Conservation (phyloP, 116 monocot genomes). For the Papilionanthe hybrid region DNA sequence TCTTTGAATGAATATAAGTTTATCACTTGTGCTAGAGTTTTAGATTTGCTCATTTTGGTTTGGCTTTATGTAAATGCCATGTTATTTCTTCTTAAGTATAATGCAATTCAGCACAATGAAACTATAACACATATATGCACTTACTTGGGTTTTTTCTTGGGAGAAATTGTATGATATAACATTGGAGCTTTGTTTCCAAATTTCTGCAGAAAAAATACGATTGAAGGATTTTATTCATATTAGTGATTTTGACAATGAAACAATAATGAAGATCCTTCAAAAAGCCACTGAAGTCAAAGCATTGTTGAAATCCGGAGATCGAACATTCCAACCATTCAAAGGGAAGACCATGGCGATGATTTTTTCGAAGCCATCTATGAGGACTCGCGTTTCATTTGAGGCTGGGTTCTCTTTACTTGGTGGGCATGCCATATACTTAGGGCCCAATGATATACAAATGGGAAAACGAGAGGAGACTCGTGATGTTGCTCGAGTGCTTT, state of each 20-base stretch:
- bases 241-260: conserved; percentile 77
- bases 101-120: not conserved
- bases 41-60: not conserved
- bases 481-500: conserved; percentile 91
- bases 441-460: conserved; percentile 96
- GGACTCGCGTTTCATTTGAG: conserved; percentile 94
- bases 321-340: conserved; percentile 77
- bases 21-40: too few species aligned
- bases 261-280: conserved; percentile 77
- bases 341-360: conserved; percentile 98
- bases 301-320: conserved; percentile 79
- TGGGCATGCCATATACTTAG: conserved; percentile 91
- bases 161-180: not conserved
- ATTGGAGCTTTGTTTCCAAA: not conserved
- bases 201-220: conserved; percentile 29
- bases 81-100: not conserved
- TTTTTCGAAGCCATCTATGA: conserved; percentile 92
- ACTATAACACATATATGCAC: not conserved
- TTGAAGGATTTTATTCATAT: conserved; percentile 89
- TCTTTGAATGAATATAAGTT: not conserved
- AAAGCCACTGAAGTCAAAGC: conserved; percentile 78
- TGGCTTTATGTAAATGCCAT: not conserved
- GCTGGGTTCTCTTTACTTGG: conserved; percentile 93
- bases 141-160: not conserved
- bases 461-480: conserved; percentile 93